phyloP scores from a whole-genome alignment of 2,329 filamentous ascomycete genomes.

The Colletotrichum sp. region DNA sequence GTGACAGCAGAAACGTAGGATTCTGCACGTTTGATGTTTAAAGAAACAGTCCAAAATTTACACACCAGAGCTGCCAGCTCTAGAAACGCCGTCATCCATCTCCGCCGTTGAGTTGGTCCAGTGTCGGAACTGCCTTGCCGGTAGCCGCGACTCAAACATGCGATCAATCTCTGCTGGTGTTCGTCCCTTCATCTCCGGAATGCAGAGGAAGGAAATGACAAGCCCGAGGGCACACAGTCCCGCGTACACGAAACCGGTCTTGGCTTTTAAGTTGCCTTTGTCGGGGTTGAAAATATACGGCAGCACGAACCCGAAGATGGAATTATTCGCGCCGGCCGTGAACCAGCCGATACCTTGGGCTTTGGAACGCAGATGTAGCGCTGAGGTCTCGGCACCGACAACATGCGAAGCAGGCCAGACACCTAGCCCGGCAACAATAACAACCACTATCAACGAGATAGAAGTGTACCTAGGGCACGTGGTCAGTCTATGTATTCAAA shows the following conservation, averaged over 20 bases:
- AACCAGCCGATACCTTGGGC: constrained; percentile 50
- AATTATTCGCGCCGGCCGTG: constrained; percentile 41
- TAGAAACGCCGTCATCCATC: not conserved
- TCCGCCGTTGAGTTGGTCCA: constrained; percentile 10
- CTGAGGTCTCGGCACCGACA: constrained; percentile 46
- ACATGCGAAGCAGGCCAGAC: constrained; percentile 49
- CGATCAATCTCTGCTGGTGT: constrained; percentile 52
- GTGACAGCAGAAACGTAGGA: not conserved
- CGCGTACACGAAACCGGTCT: constrained; percentile 45
- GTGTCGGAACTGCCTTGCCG: constrained; percentile 30
- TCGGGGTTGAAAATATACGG: constrained; percentile 56
- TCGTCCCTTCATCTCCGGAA: constrained; percentile 60
- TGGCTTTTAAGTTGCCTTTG: constrained; percentile 41
- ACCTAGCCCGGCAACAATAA: constrained; percentile 44
- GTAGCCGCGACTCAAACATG: constrained; percentile 35
- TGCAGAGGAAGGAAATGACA: constrained; percentile 43
- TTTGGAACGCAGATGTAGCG: constrained; percentile 46
- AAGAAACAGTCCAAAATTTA: not conserved
- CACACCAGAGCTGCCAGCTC: not conserved
- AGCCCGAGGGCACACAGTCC: constrained; percentile 39
- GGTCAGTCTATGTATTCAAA: not conserved
- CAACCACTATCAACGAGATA: constrained; percentile 47
- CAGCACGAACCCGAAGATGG: constrained; percentile 49
- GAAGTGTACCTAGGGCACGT: constrained; percentile 24
- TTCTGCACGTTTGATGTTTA: not conserved